phyloP scores from a whole-genome alignment of 2,329 filamentous ascomycete genomes.

The Monosporascus sp. region DNA sequence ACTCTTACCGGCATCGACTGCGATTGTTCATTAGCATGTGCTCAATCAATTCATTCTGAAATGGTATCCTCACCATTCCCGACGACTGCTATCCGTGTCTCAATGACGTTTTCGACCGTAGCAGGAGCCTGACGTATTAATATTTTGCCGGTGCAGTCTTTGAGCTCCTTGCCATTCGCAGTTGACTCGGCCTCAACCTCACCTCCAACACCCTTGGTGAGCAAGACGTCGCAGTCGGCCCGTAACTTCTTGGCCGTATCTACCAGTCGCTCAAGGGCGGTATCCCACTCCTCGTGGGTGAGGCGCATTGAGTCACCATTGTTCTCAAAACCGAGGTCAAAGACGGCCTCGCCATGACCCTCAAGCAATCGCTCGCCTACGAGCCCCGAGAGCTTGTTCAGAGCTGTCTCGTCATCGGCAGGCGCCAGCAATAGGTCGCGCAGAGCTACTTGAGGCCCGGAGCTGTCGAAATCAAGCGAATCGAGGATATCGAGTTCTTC shows the following conservation, averaged over 20 bases:
- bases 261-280: constrained; percentile 61
- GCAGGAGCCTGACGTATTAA: constrained; percentile 72
- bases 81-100: constrained; percentile 93
- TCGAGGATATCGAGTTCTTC: constrained; percentile 90
- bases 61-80: constrained; percentile 64
- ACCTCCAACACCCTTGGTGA: constrained; percentile 88
- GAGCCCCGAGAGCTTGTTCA: constrained; percentile 59
- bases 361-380: constrained; percentile 69
- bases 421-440: constrained; percentile 69
- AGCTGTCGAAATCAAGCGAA: constrained; percentile 67
- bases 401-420: constrained; percentile 51
- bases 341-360: constrained; percentile 82
- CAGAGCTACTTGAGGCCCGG: constrained; percentile 60
- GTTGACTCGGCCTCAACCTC: constrained; percentile 63
- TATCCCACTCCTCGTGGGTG: constrained; percentile 68
- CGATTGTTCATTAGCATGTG: constrained; percentile 8
- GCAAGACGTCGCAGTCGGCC: constrained; percentile 74
- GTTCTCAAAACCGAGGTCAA: constrained; percentile 89
- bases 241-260: constrained; percentile 59
- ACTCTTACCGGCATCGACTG: constrained; percentile 92
- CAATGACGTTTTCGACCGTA: constrained; percentile 81
- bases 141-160: constrained; percentile 77
- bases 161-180: constrained; percentile 56
- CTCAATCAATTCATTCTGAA: constrained; percentile 8
- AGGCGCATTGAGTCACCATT: constrained; percentile 82